phyloP scores from a whole-genome alignment of 345 rosid genomes.

The Streptanthus diversifolius region DNA sequence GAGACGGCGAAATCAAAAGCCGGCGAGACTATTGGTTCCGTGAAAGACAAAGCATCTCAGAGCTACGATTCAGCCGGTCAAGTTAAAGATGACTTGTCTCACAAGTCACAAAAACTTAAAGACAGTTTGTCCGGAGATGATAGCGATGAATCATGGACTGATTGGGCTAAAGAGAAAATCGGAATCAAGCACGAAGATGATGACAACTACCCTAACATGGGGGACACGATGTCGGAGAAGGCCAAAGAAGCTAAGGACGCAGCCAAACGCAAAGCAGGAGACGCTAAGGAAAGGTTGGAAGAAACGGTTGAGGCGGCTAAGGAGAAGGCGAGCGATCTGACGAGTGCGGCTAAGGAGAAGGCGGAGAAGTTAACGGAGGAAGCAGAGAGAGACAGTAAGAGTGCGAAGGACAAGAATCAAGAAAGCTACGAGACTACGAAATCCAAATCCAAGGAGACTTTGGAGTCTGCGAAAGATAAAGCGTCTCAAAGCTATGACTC shows the following conservation, averaged over 20 bases:
- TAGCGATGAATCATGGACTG: constrained; percentile 17
- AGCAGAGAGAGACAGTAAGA: constrained; percentile 18
- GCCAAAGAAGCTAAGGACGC: constrained; percentile 27
- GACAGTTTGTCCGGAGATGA: constrained; percentile 17
- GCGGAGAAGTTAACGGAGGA: constrained; percentile 28
- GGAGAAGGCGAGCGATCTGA: constrained; percentile 31
- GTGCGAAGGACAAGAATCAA: constrained; percentile 23
- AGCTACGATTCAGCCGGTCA: constrained; percentile 26
- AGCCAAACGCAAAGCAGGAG: constrained; percentile 26
- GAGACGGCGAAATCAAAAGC: constrained; percentile 30
- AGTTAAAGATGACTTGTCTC: constrained; percentile 29
- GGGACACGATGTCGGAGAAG: constrained; percentile 25
- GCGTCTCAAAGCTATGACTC: constrained; percentile 25
- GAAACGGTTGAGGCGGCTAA: constrained; percentile 24
- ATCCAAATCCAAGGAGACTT: constrained; percentile 23
- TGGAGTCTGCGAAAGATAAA: constrained; percentile 31
- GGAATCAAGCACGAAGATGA: constrained; percentile 18
- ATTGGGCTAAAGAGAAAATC: constrained; percentile 23
- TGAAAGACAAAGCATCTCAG: constrained; percentile 24
- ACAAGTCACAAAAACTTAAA: constrained; percentile 34
- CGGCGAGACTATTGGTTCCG: background rate
- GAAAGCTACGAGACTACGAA: constrained; percentile 27
- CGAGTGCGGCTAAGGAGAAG: constrained; percentile 31
- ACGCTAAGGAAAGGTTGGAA: constrained; percentile 25
- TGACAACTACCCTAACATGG: constrained; percentile 10